Conservation (phyloP, 164 flowering plant species). For the Malania oleifera region DNA sequence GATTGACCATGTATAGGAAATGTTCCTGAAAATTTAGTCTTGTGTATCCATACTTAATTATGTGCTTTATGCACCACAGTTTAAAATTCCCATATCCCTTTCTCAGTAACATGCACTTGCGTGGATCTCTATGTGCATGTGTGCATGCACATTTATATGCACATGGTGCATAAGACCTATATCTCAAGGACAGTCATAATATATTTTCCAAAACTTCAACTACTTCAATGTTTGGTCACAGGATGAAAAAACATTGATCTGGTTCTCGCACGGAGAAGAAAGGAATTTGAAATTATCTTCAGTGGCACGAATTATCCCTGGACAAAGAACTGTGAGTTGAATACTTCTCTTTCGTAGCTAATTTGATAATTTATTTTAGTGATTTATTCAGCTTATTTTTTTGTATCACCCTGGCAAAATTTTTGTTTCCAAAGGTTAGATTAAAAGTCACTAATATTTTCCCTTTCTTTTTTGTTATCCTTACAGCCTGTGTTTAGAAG, state of each 20-base stretch:
- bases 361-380: neutral
- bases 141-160: neutral
- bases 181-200: neutral
- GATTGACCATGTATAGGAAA: too few relatives aligned
- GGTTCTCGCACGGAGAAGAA: conserved; percentile 55
- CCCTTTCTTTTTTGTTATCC: conserved; percentile 11
- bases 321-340: conserved; percentile 58
- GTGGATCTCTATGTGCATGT: neutral
- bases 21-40: too few relatives aligned
- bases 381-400: neutral
- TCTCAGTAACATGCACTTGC: neutral
- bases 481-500: conserved; percentile 79
- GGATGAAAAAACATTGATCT: conserved; percentile 52
- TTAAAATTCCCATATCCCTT: too few relatives aligned
- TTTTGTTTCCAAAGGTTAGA: neutral
- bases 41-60: too few relatives aligned
- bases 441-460: neutral
- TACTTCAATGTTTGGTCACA: conserved; percentile 24
- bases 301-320: conserved; percentile 37
- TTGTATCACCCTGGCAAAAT: neutral
- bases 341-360: neutral
- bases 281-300: conserved; percentile 34
- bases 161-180: neutral
- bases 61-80: too few relatives aligned
- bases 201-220: conserved; percentile 2